Base-by-base conservation (phyloP, 352 stramenopile species). In the Globisporangium nodosum region DNA sequence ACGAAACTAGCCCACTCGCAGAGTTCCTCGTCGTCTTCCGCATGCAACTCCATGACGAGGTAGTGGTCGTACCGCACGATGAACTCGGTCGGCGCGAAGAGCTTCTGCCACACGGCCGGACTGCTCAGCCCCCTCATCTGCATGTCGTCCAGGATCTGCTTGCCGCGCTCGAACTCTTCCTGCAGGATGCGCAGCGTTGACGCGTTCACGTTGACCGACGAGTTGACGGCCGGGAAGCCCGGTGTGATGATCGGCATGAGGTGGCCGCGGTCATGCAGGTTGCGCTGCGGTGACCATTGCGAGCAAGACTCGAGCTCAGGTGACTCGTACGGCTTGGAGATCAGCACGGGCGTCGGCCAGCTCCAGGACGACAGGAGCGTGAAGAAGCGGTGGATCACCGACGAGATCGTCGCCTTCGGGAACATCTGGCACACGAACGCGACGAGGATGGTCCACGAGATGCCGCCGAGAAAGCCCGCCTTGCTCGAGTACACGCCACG, bases 391-490 rank as follows among this genome's bases (percentile, higher is more conserved):
- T 93, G 78, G 55, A 93, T 71, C 8, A 92, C 57, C 8, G 71
- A 75, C 42, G 80, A 85, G 49, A 89, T 75, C 30, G 75, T 85
- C 3, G 84, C 86, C 48, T 84, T 81, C 2, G 84, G 86, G 54
- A 92, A 90, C 79, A 94, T 87, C 78, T 96, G 86, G 51, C 84
- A 96, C 16, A 93, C 69, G 50, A 94, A 92, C 5, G 83, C 87
- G 9, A 92, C 86, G 5, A 96, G 67, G 33, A 96, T 70, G n/a
- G 80, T 87, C 84, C 84, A 96, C 40, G 82, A 92, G 33, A 94
- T 82, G 46, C 86, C 86, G 7, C 86, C 84, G 0, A 96, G 68
- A 39, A 84, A 96, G 3, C 86, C 86, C 2, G 79, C 71, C 57
- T 92, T 92, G 73, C 90, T 92, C 56, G 86, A 94, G 66, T 94